Evolutionary conservation across 352 stramenopile genomes (phyloP).

Genomic region (Lagenidium giganteum): DNA sequence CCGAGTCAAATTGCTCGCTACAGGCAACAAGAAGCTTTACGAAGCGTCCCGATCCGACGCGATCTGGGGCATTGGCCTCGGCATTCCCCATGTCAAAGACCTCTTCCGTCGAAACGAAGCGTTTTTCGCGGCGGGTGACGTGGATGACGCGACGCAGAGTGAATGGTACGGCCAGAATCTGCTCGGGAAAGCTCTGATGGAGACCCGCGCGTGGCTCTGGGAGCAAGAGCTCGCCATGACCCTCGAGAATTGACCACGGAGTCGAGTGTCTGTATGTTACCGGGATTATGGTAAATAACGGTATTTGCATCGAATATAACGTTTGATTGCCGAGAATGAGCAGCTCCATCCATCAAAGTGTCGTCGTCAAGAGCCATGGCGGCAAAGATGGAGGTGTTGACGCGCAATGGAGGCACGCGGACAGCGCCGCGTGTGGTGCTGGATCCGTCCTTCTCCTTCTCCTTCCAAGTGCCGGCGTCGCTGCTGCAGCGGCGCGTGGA

Average conservation of each 20-base stretch:
- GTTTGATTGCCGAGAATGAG: conserved; percentile 20
- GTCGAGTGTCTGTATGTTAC: no score
- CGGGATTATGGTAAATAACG: no score
- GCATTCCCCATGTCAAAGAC: conserved; percentile 26
- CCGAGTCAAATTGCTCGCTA: conserved; percentile 29
- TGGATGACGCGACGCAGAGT: conserved; percentile 20
- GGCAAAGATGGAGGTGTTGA: conserved; percentile 15
- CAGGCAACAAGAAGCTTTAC: conserved; percentile 40
- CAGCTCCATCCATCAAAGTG: conserved; percentile 10
- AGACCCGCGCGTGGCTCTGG: conserved; percentile 37
- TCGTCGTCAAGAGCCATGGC: conserved; percentile 4
- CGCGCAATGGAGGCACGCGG: conserved; percentile 4
- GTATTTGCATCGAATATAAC: no score
- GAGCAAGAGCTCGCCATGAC: conserved; percentile 9
- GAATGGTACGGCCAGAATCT: conserved; percentile 48
- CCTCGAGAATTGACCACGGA: no score
- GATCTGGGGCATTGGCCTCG: conserved; percentile 61
- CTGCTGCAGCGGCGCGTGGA: neutral
- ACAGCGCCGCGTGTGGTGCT: conserved; percentile 9
- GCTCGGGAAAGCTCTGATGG: conserved; percentile 49
- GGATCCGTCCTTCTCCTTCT: conserved; percentile 16
- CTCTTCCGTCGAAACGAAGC: conserved; percentile 27
- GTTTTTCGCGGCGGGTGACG: conserved; percentile 34
- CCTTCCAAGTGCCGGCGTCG: conserved; percentile 14
- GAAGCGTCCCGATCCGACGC: conserved; percentile 39